Evolutionary conservation across 2,329 filamentous ascomycete genomes (phyloP).

Genomic region (Penicillium sp.): DNA sequence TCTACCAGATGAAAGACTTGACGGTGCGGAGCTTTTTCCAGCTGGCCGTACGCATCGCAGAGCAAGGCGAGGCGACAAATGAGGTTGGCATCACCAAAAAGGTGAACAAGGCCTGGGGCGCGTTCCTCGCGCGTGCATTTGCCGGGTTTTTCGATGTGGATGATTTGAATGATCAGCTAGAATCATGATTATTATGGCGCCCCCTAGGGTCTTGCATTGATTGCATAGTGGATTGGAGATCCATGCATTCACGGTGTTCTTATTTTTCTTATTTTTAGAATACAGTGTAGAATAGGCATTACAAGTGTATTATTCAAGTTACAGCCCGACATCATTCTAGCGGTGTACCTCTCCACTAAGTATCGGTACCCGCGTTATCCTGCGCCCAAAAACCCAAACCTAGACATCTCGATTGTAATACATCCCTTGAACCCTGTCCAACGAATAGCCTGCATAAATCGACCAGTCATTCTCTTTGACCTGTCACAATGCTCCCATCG

Average conservation of each 20-base stretch:
- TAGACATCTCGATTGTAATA: neutral
- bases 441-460: neutral
- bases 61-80: constrained; percentile 31
- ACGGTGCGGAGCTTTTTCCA: constrained; percentile 80
- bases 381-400: neutral
- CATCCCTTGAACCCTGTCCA: neutral
- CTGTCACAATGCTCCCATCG: neutral
- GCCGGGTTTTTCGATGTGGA: constrained; percentile 69
- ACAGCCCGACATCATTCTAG: constrained; percentile 18
- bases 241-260: constrained; percentile 11
- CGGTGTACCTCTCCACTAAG: constrained; percentile 11
- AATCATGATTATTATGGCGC: neutral
- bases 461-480: neutral
- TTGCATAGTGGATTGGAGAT: constrained; percentile 1
- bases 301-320: neutral
- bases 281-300: neutral
- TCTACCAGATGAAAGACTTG: constrained; percentile 76
- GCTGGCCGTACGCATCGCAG: constrained; percentile 76
- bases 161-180: constrained; percentile 55
- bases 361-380: constrained; percentile 1
- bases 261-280: constrained; percentile 4
- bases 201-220: constrained; percentile 3
- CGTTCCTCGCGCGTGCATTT: constrained; percentile 77
- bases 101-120: constrained; percentile 69
- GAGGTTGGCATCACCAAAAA: constrained; percentile 28